Conservation (phyloP, 2,329 filamentous ascomycete species). For the Plenodomus tracheiphilus region DNA sequence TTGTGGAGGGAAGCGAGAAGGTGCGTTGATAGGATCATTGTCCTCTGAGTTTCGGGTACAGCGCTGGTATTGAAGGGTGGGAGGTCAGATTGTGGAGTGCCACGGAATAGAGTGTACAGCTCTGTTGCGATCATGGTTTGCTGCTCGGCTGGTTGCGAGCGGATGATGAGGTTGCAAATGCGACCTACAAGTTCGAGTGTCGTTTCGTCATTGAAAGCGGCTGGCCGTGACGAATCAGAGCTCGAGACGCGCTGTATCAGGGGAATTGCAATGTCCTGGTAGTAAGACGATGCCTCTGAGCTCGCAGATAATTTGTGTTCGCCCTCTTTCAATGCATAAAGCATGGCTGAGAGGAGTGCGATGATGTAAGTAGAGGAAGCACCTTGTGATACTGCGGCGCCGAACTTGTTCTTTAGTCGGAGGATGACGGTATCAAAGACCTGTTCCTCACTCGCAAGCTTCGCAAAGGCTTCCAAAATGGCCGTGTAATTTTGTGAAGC, state of each 20-base stretch:
- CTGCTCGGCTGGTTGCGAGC: constrained; percentile 55
- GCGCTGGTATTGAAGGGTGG: constrained; percentile 39
- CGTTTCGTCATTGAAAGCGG: constrained; percentile 50
- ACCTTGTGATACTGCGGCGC: constrained; percentile 57
- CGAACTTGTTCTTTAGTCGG: constrained; percentile 65
- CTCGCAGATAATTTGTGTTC: constrained; percentile 54
- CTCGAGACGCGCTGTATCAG: constrained; percentile 45
- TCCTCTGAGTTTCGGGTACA: constrained; percentile 45
- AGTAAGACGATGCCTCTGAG: constrained; percentile 47
- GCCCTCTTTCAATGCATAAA: constrained; percentile 63
- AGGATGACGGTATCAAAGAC: constrained; percentile 67
- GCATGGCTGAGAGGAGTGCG: constrained; percentile 62
- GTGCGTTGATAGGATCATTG: constrained; percentile 61
- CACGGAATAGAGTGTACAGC: constrained; percentile 57
- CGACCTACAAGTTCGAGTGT: constrained; percentile 64
- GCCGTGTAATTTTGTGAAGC: constrained; percentile 53
- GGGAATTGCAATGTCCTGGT: constrained; percentile 52
- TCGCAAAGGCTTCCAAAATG: constrained; percentile 65
- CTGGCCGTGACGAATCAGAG: constrained; percentile 33
- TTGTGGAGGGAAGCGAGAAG: constrained; percentile 56
- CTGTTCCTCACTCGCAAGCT: constrained; percentile 64
- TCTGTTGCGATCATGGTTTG: constrained; percentile 58
- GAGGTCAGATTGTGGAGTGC: constrained; percentile 27
- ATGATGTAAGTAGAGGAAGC: constrained; percentile 59
- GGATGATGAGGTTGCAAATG: constrained; percentile 63